Percentiles rank a stretch among this genome's conserved stretches.
Evolutionary conservation across 2,329 filamentous ascomycete genomes (phyloP).

Genomic region (Fusarium fracticaudum): DNA sequence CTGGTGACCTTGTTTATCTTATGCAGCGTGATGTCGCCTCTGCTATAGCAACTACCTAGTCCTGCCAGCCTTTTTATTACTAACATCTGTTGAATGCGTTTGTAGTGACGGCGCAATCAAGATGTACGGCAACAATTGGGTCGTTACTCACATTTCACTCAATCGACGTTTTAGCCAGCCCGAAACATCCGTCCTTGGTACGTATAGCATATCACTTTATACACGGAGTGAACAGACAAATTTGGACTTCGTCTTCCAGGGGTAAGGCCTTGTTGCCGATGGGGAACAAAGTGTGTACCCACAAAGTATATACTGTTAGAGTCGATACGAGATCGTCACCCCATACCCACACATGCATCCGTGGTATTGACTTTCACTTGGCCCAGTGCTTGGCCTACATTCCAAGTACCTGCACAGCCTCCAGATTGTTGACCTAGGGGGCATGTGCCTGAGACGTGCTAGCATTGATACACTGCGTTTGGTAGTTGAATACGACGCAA

Average conservation of each 20-base stretch:
- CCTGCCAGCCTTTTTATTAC: not conserved
- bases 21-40: not conserved
- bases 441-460: slow-evolving; percentile 25
- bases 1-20: slow-evolving; percentile 3
- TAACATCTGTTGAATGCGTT: slow-evolving; percentile 10
- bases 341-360: slow-evolving; percentile 18
- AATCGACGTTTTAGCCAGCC: slow-evolving; percentile 7
- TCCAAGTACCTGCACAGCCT: slow-evolving; percentile 44
- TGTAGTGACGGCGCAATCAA: not conserved
- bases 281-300: slow-evolving; percentile 3
- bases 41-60: not conserved
- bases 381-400: slow-evolving; percentile 24
- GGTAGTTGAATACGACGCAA: slow-evolving; percentile 7
- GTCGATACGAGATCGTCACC: slow-evolving; percentile 44
- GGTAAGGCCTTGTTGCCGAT: slow-evolving; percentile 1
- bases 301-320: slow-evolving; percentile 41
- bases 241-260: slow-evolving; percentile 19
- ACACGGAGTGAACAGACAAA: slow-evolving; percentile 8
- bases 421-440: slow-evolving; percentile 25
- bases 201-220: not conserved
- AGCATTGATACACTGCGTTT: slow-evolving; percentile 30
- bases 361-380: slow-evolving; percentile 26
- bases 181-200: slow-evolving; percentile 23
- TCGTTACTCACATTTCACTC: slow-evolving; percentile 1
- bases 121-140: slow-evolving; percentile 3